Conservation (phyloP, 805 yeast genomes). For the Sporopachydermia quercuum region DNA sequence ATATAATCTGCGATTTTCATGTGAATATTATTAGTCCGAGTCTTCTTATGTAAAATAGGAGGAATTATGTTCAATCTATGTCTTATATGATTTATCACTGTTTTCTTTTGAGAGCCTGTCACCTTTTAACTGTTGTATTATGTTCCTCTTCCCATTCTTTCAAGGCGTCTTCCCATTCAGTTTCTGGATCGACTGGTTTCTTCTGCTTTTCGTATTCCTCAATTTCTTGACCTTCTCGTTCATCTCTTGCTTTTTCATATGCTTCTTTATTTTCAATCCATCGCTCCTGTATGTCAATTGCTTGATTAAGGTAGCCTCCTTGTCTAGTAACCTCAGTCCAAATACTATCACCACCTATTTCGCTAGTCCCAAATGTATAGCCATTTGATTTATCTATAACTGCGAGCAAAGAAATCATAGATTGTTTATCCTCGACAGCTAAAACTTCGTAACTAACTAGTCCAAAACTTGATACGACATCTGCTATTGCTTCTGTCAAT, state of each 20-base stretch:
- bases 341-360: slow-evolving; percentile 89
- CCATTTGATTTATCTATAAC: slow-evolving; percentile 87
- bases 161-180: slow-evolving; percentile 56
- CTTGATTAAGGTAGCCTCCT: slow-evolving; percentile 39
- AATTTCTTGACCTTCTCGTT: slow-evolving; percentile 27
- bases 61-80: no score
- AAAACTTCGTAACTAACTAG: slow-evolving; percentile 80
- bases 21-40: no score
- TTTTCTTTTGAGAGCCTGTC: no score
- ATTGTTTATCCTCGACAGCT: slow-evolving; percentile 78
- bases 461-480: slow-evolving; percentile 74
- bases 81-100: no score
- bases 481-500: slow-evolving; percentile 66
- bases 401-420: slow-evolving; percentile 73
- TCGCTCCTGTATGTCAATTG: slow-evolving; percentile 77
- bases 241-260: slow-evolving; percentile 52
- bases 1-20: no score
- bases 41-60: no score
- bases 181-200: slow-evolving; percentile 38
- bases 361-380: slow-evolving; percentile 82
- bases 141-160: slow-evolving; percentile 40
- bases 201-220: slow-evolving; percentile 25
- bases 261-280: slow-evolving; percentile 80
- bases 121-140: slow-evolving; percentile 3
- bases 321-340: slow-evolving; percentile 96